phyloP scores from a whole-genome alignment of 2,329 filamentous ascomycete species.

The Elsinoe batatas region DNA sequence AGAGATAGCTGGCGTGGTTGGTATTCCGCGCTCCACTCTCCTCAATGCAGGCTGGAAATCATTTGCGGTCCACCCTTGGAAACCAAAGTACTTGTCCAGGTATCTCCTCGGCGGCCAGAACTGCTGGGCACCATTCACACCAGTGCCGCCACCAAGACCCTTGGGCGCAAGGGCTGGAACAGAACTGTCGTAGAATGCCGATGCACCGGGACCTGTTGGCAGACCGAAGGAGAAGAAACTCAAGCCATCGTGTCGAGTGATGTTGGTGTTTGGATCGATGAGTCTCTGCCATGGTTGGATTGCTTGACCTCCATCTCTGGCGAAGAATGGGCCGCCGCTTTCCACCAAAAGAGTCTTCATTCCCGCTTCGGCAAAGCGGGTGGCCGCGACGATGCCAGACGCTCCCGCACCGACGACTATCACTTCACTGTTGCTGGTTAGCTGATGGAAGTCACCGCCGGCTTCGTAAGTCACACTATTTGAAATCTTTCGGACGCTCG shows the following conservation, averaged over 20 bases:
- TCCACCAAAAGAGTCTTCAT: slow-evolving; percentile 1
- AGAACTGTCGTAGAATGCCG: slow-evolving; percentile 1
- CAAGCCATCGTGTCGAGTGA: slow-evolving; percentile 1
- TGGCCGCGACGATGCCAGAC: not conserved
- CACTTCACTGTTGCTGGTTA: not conserved
- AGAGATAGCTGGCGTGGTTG: not conserved
- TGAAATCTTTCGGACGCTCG: not conserved
- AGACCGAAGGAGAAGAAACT: not conserved
- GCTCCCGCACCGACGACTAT: slow-evolving; percentile 6
- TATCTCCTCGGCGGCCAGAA: slow-evolving; percentile 10
- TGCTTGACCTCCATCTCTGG: not conserved
- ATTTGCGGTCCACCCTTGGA: slow-evolving; percentile 1
- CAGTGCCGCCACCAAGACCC: slow-evolving; percentile 2
- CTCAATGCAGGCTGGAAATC: slow-evolving; percentile 8
- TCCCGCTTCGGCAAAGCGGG: not conserved
- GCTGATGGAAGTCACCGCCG: not conserved
- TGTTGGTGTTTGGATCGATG: slow-evolving; percentile 7
- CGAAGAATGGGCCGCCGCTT: slow-evolving; percentile 1
- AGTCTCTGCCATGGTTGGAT: not conserved
- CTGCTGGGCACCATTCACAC: slow-evolving; percentile 6
- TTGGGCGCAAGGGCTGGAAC: not conserved
- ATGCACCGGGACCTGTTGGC: not conserved
- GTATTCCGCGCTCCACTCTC: not conserved
- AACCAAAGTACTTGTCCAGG: slow-evolving; percentile 2
- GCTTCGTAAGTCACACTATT: not conserved